A percentile compares a stretch with the other conserved stretches of the same genome.
Conservation (phyloP, 352 stramenopile genomes). For the Globisporangium viniferum region DNA sequence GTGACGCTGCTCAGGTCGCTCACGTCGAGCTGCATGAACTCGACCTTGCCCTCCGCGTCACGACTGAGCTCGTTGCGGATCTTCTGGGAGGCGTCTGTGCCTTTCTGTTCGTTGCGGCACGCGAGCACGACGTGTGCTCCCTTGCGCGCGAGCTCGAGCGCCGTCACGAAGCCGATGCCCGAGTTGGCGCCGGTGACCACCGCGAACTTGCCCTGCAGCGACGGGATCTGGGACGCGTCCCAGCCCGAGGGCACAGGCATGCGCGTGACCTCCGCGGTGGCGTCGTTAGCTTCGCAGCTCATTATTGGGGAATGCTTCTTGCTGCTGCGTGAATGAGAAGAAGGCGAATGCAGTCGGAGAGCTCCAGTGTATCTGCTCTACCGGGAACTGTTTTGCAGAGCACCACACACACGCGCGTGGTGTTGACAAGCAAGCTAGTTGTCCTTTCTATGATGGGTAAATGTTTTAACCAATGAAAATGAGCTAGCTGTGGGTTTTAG, state of each 20-base stretch:
- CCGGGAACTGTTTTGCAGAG: no score
- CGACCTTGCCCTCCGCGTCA: slow-evolving; percentile 32
- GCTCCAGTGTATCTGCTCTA: no score
- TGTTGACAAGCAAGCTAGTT: no score
- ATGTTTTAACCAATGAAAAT: no score
- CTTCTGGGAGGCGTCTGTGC: slow-evolving; percentile 25
- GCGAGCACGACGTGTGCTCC: slow-evolving; percentile 44
- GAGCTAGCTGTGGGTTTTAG: no score
- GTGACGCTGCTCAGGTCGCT: slow-evolving; percentile 48
- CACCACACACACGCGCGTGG: no score
- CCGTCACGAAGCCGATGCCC: slow-evolving; percentile 27
- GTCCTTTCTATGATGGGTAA: no score
- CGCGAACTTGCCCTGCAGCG: slow-evolving; percentile 24
- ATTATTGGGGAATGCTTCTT: no score
- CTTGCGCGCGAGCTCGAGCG: slow-evolving; percentile 21
- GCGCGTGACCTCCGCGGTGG: no score
- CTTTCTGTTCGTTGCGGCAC: slow-evolving; percentile 55
- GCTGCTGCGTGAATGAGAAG: no score
- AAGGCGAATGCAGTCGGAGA: no score
- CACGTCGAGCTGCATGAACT: slow-evolving; percentile 76
- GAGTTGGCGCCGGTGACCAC: slow-evolving; percentile 33
- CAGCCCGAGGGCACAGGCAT: slow-evolving; percentile 10
- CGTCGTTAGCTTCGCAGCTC: no score
- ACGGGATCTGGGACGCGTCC: slow-evolving; percentile 35
- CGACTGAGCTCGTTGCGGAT: slow-evolving; percentile 33